phyloP scores from a whole-genome alignment of 2,329 filamentous ascomycete species.

The Fusarium kyushuense region DNA sequence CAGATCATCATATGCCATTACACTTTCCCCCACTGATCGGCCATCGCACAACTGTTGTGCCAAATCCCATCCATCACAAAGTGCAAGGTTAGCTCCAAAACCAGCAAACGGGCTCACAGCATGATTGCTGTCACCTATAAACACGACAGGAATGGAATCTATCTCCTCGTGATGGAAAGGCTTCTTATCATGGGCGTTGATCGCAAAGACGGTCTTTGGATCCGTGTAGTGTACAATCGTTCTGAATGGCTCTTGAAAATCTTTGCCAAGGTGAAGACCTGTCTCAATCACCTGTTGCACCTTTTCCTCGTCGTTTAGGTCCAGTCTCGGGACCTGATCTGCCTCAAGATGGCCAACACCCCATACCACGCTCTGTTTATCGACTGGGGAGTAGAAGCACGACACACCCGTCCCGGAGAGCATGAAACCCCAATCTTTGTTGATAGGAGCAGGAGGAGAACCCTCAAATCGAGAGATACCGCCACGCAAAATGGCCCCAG shows the following conservation, averaged over 20 bases:
- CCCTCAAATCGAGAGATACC: constrained; percentile 55
- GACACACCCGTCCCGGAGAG: constrained; percentile 55
- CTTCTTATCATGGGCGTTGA: constrained; percentile 59
- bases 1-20: constrained; percentile 53
- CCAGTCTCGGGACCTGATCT: constrained; percentile 24
- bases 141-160: constrained; percentile 52
- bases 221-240: constrained; percentile 57
- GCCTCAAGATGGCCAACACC: constrained; percentile 53
- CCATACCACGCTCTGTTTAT: constrained; percentile 58
- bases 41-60: constrained; percentile 54
- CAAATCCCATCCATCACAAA: constrained; percentile 62
- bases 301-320: constrained; percentile 38
- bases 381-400: constrained; percentile 60
- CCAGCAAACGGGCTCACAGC: constrained; percentile 63
- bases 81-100: constrained; percentile 61
- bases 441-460: constrained; percentile 50
- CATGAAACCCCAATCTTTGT: constrained; percentile 57
- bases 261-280: constrained; percentile 50
- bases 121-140: constrained; percentile 64
- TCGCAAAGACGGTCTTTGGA: constrained; percentile 51
- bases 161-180: constrained; percentile 55
- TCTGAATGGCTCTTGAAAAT: constrained; percentile 56
- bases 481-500: constrained; percentile 55
- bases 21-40: constrained; percentile 43
- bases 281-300: constrained; percentile 50